Conservation (phyloP, 2,329 filamentous ascomycete species). For the Aspergillus versicolor region DNA sequence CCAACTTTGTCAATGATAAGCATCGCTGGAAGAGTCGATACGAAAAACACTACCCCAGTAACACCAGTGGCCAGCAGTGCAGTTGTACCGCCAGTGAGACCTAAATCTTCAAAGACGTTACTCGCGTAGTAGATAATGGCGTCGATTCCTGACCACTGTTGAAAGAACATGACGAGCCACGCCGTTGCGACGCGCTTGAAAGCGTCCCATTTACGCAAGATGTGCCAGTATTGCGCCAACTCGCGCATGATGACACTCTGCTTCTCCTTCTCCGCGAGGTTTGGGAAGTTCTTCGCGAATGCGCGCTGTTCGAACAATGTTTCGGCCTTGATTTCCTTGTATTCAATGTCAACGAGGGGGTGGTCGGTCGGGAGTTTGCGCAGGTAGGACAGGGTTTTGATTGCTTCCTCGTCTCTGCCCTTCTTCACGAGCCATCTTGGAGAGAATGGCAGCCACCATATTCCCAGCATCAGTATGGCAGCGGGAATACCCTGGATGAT, state of each 20-base stretch:
- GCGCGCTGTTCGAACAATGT: slow-evolving; percentile 44
- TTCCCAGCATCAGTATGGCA: slow-evolving; percentile 33
- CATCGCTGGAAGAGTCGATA: slow-evolving; percentile 28
- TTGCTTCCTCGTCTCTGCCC: slow-evolving; percentile 47
- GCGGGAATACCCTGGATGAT: slow-evolving; percentile 46
- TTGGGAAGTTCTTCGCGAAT: slow-evolving; percentile 48
- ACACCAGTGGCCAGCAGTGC: slow-evolving; percentile 42
- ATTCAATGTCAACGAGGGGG: slow-evolving; percentile 45
- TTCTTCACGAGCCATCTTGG: slow-evolving; percentile 54
- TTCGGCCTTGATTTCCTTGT: slow-evolving; percentile 50
- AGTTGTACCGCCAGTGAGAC: slow-evolving; percentile 36
- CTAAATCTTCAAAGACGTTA: slow-evolving; percentile 36
- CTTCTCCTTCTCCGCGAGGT: slow-evolving; percentile 31
- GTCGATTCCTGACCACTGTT: slow-evolving; percentile 12
- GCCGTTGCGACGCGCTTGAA: slow-evolving; percentile 37
- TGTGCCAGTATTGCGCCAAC: slow-evolving; percentile 52
- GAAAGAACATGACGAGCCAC: slow-evolving; percentile 41
- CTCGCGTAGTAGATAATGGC: slow-evolving; percentile 42
- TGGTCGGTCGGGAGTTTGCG: slow-evolving; percentile 33
- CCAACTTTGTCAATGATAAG: slow-evolving; percentile 30
- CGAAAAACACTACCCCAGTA: slow-evolving; percentile 39
- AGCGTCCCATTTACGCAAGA: slow-evolving; percentile 47
- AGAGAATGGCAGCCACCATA: slow-evolving; percentile 54
- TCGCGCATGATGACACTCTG: slow-evolving; percentile 46
- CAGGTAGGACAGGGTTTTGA: slow-evolving; percentile 26